Conservation (phyloP, 768 basidiomycete species). For the Fomitopsis serialis region DNA sequence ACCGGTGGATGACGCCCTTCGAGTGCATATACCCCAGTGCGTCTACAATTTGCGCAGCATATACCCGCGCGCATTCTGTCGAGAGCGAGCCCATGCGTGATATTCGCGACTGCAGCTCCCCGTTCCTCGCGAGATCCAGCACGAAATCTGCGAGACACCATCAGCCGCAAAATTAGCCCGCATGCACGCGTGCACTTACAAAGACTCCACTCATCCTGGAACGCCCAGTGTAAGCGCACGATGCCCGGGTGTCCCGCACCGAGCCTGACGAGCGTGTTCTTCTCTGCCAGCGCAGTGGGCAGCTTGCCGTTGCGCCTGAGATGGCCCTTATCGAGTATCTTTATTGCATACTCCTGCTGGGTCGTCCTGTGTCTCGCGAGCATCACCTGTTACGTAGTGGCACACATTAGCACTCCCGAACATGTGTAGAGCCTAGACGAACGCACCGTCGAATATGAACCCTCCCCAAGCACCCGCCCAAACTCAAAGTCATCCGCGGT, state of each 20-base stretch:
- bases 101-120: constrained; percentile 71
- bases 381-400: constrained; percentile 43
- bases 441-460: constrained; percentile 77
- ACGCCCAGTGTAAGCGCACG: constrained; percentile 75
- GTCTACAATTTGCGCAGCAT: constrained; percentile 86
- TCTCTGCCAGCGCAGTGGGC: constrained; percentile 73
- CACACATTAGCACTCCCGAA: neutral
- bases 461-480: constrained; percentile 70
- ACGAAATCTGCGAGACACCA: constrained; percentile 55
- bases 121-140: constrained; percentile 70
- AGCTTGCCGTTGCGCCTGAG: constrained; percentile 75
- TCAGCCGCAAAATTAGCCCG: neutral
- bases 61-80: constrained; percentile 68
- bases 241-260: constrained; percentile 73
- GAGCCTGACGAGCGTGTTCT: constrained; percentile 65
- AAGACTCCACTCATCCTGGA: constrained; percentile 79
- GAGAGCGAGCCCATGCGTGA: constrained; percentile 84
- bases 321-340: constrained; percentile 81
- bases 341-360: constrained; percentile 67
- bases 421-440: neutral
- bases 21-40: constrained; percentile 88
- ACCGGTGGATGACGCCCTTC: constrained; percentile 87
- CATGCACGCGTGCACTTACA: constrained; percentile 46
- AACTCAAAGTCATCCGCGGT: constrained; percentile 67
- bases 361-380: constrained; percentile 48